Conservation (phyloP, 2,329 filamentous ascomycete genomes). For the Ophiocordyceps australis region DNA sequence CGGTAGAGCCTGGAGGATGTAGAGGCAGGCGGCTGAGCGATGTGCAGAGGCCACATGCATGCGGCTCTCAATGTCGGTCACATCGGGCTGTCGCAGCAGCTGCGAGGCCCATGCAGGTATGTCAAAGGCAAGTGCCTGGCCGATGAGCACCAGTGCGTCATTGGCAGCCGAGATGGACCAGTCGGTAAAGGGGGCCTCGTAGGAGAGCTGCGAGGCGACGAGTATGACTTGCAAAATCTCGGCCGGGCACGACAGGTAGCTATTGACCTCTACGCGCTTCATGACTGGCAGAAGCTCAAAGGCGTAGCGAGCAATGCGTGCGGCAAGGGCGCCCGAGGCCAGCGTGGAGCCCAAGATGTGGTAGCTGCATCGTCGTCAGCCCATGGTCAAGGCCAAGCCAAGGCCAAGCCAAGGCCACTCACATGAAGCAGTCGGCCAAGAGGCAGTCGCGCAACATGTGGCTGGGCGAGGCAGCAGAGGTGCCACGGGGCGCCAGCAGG, state of each 20-base stretch:
- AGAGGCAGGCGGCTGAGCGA: constrained; percentile 26
- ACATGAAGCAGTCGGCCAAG: constrained; percentile 28
- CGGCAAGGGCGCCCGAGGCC: constrained; percentile 15
- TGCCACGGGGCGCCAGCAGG: constrained; percentile 13
- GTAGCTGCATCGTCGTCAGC: constrained; percentile 12
- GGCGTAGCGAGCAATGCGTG: constrained; percentile 18
- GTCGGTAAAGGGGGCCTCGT: constrained; percentile 14
- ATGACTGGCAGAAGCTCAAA: constrained; percentile 19
- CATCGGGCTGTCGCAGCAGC: constrained; percentile 12
- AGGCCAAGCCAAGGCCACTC: constrained; percentile 10
- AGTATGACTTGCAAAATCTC: constrained; percentile 26
- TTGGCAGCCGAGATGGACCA: constrained; percentile 14
- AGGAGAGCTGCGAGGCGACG: constrained; percentile 22
- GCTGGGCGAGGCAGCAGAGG: constrained; percentile 10
- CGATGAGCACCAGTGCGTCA: constrained; percentile 19
- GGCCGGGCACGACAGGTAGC: constrained; percentile 22
- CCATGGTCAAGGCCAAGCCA: neutral
- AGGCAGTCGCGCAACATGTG: constrained; percentile 23
- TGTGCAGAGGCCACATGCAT: constrained; percentile 25
- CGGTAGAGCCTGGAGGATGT: constrained; percentile 24
- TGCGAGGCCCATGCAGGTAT: constrained; percentile 21
- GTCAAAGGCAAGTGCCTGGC: constrained; percentile 21
- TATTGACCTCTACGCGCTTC: constrained; percentile 21
- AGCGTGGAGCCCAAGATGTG: constrained; percentile 20
- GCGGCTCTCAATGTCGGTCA: constrained; percentile 21